Evolutionary conservation across 257 asterid species (phyloP), one percentile per base, ranked within the genome.

Genomic region (Capsicum pubescens): DNA sequence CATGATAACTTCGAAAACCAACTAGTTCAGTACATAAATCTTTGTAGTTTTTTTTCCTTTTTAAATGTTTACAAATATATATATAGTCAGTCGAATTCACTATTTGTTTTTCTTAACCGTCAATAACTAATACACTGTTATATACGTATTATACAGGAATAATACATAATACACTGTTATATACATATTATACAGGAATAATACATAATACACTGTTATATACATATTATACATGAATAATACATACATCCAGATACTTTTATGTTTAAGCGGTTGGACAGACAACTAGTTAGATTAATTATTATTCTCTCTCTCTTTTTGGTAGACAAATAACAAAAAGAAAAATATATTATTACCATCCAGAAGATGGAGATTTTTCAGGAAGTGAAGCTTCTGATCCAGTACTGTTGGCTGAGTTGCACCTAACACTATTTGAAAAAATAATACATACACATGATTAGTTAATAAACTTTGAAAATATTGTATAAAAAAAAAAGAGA

Each of bases 351-450:
- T 10, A 42, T 8, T 81, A 81, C 84, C 84, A 81, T 63, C 77
- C 84, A 46, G 11, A 66, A 11, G 36, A 81, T 7, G 84, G 60
- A 21, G 84, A 81, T 1, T 81, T 81, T 57, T 32, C 74, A 35
- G 84, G 77, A 61, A 60, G 84, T 61, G 71, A 36, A 60, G 84
- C 32, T 19, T 42, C 48, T 81, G 84, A 44, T 59, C 60, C 69
- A 60, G 71, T 52, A 54, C 64, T 54, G 6, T 77, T 61, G 71
- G 56, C 74, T 39, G 83, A 19, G 56, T 61, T 66, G 74, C 61
- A 63, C 61, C 58, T 81, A 48, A 63, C 61, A 81, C 84, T 81
- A 81, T n/a, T 57, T 35, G 58, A 7, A 15, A 57, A n/a, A 26
- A 85, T 4, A 80, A 35, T 16, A 56, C 54, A 48, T 67, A 66